Base-by-base conservation (phyloP, 2,329 filamentous ascomycete genomes). In the Trichophaea hybrida region DNA sequence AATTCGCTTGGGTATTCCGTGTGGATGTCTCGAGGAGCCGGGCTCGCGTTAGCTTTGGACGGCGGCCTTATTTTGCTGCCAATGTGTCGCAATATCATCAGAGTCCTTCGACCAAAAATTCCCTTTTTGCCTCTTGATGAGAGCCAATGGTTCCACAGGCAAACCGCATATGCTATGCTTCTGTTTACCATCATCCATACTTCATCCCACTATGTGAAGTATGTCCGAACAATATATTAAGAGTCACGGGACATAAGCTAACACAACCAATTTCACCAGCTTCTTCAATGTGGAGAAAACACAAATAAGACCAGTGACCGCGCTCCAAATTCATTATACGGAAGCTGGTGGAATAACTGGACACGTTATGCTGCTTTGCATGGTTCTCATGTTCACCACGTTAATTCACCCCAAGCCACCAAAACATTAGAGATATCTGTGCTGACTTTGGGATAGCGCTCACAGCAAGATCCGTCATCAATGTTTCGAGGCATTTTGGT, bases 401-500 rank as follows among this genome's bases (percentile, higher is more conserved):
- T 61, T 43, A 17, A 34, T 6, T 13, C 10, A 12, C 5, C 48
- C 8, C 13, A 24, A 24, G 24, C 13, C 8, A 6, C 31, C 33
- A 0, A 17, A 7, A 13, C 15, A 32, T 15, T 52, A 24, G 8
- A 15, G 7, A 35, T 12, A 32, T 5, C 24, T 37, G 33, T 43
- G 34, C 31, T 51, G n/a, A 31, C 34, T 48, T 38, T 50, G n/a
- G 15, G 32, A 3, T 8, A 58, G 48, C 0, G 86, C 93, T 2
- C 93, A 98, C 71, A 80, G 85, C 68, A 86, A 88, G 66, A 97
- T 98, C 66, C 86, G 93, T 58, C 91, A 97, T 71, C 93, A 98
- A 71, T 94, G 88, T 0, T 98, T 90, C 70, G 93, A 98, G 75
- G 94, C 91, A 0, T 98, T 98, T 72, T 98, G 93, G 93, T 98